Evolutionary conservation across 2,329 filamentous ascomycete species (phyloP), one percentile per base, ranked within the genome.

Genomic region (Aspergillus fischeri): DNA sequence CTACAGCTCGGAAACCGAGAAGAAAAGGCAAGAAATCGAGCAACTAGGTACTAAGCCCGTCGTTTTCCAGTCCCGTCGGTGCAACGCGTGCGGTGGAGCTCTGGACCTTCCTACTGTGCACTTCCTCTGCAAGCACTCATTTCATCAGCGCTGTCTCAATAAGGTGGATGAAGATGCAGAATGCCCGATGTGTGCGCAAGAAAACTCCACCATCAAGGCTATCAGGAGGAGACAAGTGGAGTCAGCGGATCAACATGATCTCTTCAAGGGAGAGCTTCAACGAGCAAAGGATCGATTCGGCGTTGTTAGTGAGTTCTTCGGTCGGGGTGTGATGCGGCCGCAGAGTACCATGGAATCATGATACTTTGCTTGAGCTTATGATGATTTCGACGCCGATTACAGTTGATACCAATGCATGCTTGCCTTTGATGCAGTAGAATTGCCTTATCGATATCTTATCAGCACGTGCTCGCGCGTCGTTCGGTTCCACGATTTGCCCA

Each of bases 51-150:
- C 82, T 8, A 93, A 95, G 69, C 92, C 94, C 0, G 86, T 88
- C 21, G 89, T 95, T 1, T 97, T 99, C 80, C 91, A 95, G 72
- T 87, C 92, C 0, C 92, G 92, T 35, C 85, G 94, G 52, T 99
- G 94, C 72, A 87, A 89, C 28, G 87, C 89, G 52, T 99, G 94
- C 72, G 86, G 86, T 17, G 83, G 86, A 41, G 82, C 85, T 27
- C 81, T 97, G 20, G 92, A 97, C 63, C 80, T 97, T 11, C 94
- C 94, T 0, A 90, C 88, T 0, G 92, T 99, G 50, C 94, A 99
- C 71, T 99, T 99, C 73, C 76, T 99, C 61, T 99, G 94, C 79
- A 96, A 96, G 73, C 94, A 99, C 73, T 92, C 88, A 59, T 99
- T 97, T 80, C 94, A 99, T 71, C 91, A 96, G 76, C 83, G 90